These are phyloP conservation scores for Vaccinium myrtillus DNA, from an alignment of 148 eudicot species.

Conservation along the genomic window DNA sequence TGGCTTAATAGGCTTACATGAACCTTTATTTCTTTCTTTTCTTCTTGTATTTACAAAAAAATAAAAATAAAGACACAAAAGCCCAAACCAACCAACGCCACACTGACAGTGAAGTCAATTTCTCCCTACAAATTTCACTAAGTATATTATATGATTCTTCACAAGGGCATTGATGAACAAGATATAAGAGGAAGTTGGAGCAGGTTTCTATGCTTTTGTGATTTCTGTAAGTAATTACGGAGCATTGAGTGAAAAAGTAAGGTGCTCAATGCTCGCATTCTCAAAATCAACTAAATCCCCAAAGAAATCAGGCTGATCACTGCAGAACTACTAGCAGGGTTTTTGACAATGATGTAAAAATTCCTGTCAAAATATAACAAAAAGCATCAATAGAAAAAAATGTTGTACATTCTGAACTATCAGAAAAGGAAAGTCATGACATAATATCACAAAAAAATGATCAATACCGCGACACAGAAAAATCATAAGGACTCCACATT, in stretches of 20 bases:
- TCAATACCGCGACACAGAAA: neutral
- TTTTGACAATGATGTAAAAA: neutral
- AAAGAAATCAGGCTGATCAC: neutral
- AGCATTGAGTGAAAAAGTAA: neutral
- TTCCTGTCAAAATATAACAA: neutral
- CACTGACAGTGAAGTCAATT: neutral
- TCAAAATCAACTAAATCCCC: neutral
- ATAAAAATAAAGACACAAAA: neutral
- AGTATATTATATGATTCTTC: neutral
- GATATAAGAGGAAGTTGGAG: neutral
- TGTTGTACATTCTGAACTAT: neutral
- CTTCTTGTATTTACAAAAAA: neutral
- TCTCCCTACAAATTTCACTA: neutral
- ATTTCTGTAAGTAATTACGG: neutral
- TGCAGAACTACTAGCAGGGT: neutral
- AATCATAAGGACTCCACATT: neutral
- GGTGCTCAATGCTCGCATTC: neutral
- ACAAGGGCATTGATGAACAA: neutral
- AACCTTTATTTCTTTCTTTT: neutral
- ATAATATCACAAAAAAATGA: neutral
- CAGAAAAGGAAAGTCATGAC: neutral
- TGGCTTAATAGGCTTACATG: neutral
- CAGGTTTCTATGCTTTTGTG: neutral
- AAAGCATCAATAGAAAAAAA: neutral
- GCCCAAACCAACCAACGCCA: neutral